Base-by-base conservation (phyloP, 768 basidiomycete genomes). In the Leccinum longicurvipes region DNA sequence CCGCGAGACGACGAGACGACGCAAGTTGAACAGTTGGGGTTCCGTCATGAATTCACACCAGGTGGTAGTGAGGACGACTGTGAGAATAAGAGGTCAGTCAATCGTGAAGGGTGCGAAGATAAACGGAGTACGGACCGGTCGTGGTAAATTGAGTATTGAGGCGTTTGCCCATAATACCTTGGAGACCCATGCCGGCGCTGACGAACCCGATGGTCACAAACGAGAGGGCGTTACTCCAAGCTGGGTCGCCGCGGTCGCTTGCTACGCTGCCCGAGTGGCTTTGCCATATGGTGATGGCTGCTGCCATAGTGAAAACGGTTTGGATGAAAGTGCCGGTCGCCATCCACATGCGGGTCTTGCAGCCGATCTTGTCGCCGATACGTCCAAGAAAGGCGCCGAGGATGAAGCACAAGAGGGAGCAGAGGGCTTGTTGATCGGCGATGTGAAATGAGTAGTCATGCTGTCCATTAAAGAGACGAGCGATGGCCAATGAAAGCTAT, bases 21-120 rank as follows among this genome's bases (percentile, higher is more conserved):
- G 77, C 46, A 81, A 54, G 24, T 77, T 64, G 77, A 93, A 87
- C 21, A 95, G 80, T 47, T 81, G 72, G 0, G 91, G 91, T 68
- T 92, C 90, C 49, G 85, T 85, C 79, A 89, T 80, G 47, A 94
- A 81, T 63, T 94, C 92, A 61, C 91, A 90, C 91, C 91, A 94
- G 54, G 92, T 81, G 17, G 89, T 90, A 15, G 92, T 94, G 10
- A 94, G 77, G 44, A 93, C 89, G 60, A 92, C 89, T 84, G 67
- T 21, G 39, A 17, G 11, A 31, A 14, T n/a, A 27, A 19, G n/a
- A 24, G 23, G 24, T 19, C 10, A 9, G 55, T 63, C 10, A 52
- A 46, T 15, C n/a, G 15, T 45, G 55, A 28, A 19, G 2, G 24
- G 47, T 14, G 29, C 5, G 49, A 15, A 27, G 6, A 1, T 2